A percentile compares a stretch with the other conserved stretches of the same genome.
Conservation (phyloP, 257 asterid genomes). For the Salvia splendens region DNA sequence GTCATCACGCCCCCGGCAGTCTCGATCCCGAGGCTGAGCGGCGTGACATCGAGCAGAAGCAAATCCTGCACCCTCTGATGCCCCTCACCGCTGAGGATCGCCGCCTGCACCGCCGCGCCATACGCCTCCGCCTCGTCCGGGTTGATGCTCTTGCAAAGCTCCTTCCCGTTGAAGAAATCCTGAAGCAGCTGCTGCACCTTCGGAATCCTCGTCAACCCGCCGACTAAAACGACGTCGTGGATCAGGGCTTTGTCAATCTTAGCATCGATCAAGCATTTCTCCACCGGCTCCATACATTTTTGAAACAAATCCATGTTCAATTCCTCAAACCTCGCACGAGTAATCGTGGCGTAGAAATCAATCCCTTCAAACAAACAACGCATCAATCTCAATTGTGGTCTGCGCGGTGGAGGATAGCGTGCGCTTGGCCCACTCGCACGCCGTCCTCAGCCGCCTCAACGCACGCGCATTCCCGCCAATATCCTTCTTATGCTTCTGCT, state of each 20-base stretch:
- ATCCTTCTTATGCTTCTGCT: conserved; percentile 57
- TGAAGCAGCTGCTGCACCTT: conserved; percentile 60
- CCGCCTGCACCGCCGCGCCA: conserved; percentile 66
- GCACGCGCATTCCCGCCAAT: conserved; percentile 55
- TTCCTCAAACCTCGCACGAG: conserved; percentile 63
- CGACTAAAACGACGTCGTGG: conserved; percentile 65
- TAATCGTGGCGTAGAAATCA: conserved; percentile 58
- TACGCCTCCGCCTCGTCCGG: conserved; percentile 69
- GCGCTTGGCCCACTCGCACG: conserved; percentile 68
- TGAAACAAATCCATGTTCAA: conserved; percentile 60
- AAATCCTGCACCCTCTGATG: conserved; percentile 54
- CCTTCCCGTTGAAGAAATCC: conserved; percentile 50
- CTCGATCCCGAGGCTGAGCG: conserved; percentile 55
- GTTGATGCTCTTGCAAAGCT: conserved; percentile 35
- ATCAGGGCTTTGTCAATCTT: conserved; percentile 45
- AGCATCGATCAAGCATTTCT: conserved; percentile 55
- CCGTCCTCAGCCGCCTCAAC: conserved; percentile 54
- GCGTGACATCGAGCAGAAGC: conserved; percentile 55
- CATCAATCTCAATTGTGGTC: conserved; percentile 61
- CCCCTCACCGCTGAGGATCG: conserved; percentile 55
- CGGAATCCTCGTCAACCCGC: conserved; percentile 61
- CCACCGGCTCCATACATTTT: conserved; percentile 63
- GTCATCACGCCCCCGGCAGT: conserved; percentile 69
- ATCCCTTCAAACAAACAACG: conserved; percentile 47
- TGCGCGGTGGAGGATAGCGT: conserved; percentile 55